phyloP scores from a whole-genome alignment of 1,284 basidiomycete genomes.

The Xerocomus tenax region DNA sequence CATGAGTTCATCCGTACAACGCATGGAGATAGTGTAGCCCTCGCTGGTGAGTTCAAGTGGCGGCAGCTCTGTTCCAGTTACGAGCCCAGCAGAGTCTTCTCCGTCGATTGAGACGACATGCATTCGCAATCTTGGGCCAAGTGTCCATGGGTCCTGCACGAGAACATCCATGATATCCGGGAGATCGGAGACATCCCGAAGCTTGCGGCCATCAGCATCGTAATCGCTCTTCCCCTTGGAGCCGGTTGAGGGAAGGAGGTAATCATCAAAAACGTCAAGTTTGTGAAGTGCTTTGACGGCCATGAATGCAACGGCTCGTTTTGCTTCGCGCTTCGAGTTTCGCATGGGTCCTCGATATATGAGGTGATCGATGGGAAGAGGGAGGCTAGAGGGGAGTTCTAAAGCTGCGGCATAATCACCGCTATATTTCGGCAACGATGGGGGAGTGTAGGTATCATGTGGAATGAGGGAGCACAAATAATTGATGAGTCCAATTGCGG shows the following conservation, averaged over 20 bases:
- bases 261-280: constrained; percentile 70
- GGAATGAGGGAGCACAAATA: constrained; percentile 70
- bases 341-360: constrained; percentile 49
- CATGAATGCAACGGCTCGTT: constrained; percentile 68
- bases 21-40: constrained; percentile 33
- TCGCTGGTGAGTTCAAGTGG: constrained; percentile 37
- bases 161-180: constrained; percentile 48
- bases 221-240: constrained; percentile 39
- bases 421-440: constrained; percentile 50
- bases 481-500: constrained; percentile 59
- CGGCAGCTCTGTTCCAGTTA: constrained; percentile 53
- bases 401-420: constrained; percentile 52
- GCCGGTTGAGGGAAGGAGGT: constrained; percentile 56
- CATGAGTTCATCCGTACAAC: constrained; percentile 33
- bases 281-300: constrained; percentile 60
- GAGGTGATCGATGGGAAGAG: constrained; percentile 48
- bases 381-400: constrained; percentile 60
- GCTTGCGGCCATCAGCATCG: constrained; percentile 43
- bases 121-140: constrained; percentile 47
- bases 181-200: constrained; percentile 38
- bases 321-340: constrained; percentile 68
- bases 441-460: constrained; percentile 57
- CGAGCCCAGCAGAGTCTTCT: constrained; percentile 43
- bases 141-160: constrained; percentile 60
- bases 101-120: constrained; percentile 52